A percentile compares a stretch with the other conserved stretches of the same genome.
These are phyloP conservation scores for Calendula officinalis DNA, from an alignment of 129 eudicot genomes.

Conservation along the genomic window DNA sequence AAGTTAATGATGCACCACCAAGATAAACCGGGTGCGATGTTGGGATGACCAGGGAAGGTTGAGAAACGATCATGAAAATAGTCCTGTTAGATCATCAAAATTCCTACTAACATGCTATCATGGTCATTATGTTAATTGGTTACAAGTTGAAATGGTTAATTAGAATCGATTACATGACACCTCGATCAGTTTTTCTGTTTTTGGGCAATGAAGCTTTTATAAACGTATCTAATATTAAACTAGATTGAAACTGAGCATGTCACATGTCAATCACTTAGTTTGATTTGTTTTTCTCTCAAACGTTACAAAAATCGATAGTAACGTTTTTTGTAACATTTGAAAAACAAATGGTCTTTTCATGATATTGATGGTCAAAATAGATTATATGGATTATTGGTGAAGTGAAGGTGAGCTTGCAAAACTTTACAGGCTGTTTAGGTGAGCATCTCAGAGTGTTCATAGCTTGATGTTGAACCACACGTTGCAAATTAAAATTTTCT, in stretches of 20 bases:
- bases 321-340: neutral
- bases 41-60: too few species aligned
- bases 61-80: too few species aligned
- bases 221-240: neutral
- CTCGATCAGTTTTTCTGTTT: too few species aligned
- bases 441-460: slow-evolving; percentile 19
- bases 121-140: too few species aligned
- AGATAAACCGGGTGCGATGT: too few species aligned
- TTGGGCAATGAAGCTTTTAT: neutral
- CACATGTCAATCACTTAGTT: neutral
- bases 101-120: too few species aligned
- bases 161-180: too few species aligned
- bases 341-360: neutral
- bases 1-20: neutral
- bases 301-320: slow-evolving; percentile 5
- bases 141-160: too few species aligned
- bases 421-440: slow-evolving; percentile 41
- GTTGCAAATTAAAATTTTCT: slow-evolving; percentile 4
- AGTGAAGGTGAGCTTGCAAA: slow-evolving; percentile 15
- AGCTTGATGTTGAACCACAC: slow-evolving; percentile 18
- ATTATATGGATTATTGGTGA: slow-evolving; percentile 7
- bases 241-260: neutral
- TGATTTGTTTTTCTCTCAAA: neutral
- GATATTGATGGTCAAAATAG: slow-evolving; percentile 22
- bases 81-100: too few species aligned